These are phyloP conservation scores for Aleurites moluccanus DNA, from an alignment of 441 rosid genomes.

Conservation along the genomic window DNA sequence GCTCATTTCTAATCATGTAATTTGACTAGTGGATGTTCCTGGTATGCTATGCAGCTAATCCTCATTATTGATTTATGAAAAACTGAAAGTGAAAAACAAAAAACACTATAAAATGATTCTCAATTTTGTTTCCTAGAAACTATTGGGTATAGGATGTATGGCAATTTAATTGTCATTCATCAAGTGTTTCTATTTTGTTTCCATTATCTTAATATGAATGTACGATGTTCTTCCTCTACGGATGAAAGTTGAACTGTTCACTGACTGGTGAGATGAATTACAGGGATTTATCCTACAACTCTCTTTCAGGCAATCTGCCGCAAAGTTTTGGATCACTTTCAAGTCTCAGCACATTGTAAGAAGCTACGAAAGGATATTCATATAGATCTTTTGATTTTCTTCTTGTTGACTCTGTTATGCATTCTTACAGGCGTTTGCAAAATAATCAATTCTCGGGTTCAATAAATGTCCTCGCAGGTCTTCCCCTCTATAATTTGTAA, in stretches of 20 bases:
- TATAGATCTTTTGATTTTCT: slow-evolving; percentile 4
- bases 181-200: not conserved
- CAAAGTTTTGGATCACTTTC: slow-evolving; percentile 60
- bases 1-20: too few species aligned
- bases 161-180: not conserved
- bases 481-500: slow-evolving; percentile 78
- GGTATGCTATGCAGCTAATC: too few species aligned
- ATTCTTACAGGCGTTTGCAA: slow-evolving; percentile 57
- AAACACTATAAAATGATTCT: not conserved
- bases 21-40: too few species aligned
- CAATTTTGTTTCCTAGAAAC: not conserved
- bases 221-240: not conserved
- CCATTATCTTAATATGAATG: not conserved
- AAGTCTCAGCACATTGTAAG: slow-evolving; percentile 66
- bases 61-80: too few species aligned
- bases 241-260: slow-evolving; percentile 17
- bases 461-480: slow-evolving; percentile 62
- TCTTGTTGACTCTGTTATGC: slow-evolving; percentile 15
- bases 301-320: slow-evolving; percentile 71
- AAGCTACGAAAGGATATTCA: not conserved
- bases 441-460: slow-evolving; percentile 72
- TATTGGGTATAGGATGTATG: not conserved
- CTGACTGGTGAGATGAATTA: slow-evolving; percentile 28
- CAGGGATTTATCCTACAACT: slow-evolving; percentile 85
- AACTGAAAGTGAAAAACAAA: too few species aligned